Percentiles rank a stretch among this genome's conserved stretches.
Evolutionary conservation across 768 basidiomycete species (phyloP).

Genomic region (Mycena latifolia): DNA sequence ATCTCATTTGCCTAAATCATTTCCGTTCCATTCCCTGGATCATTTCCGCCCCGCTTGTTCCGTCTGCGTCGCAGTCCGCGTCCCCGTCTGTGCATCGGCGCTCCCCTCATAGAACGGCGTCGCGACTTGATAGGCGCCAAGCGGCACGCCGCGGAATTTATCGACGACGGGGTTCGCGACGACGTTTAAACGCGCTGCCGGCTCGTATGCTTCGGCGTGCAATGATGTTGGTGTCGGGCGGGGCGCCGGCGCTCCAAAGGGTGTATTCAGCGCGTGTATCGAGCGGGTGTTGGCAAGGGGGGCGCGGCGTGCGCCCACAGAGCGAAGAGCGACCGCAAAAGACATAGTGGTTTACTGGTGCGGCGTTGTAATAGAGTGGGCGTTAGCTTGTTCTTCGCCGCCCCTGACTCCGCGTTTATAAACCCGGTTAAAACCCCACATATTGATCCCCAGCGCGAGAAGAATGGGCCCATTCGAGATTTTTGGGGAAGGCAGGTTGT

Average conservation of each 20-base stretch:
- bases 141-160: slow-evolving; percentile 33
- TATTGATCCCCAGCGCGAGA: neutral
- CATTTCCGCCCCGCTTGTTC: neutral
- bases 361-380: neutral
- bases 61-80: neutral
- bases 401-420: slow-evolving; percentile 2
- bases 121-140: slow-evolving; percentile 32
- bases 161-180: slow-evolving; percentile 24
- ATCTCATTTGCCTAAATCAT: too few relatives aligned
- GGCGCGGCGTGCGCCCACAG: slow-evolving; percentile 25
- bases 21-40: neutral
- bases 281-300: slow-evolving; percentile 22
- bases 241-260: slow-evolving; percentile 27
- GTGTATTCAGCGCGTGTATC: slow-evolving; percentile 32
- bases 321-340: slow-evolving; percentile 21
- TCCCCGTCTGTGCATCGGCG: neutral
- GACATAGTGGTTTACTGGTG: slow-evolving; percentile 10
- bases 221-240: slow-evolving; percentile 14
- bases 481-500: slow-evolving; percentile 21
- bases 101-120: slow-evolving; percentile 20
- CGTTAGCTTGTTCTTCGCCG: neutral
- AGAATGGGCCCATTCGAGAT: slow-evolving; percentile 23
- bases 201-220: neutral
- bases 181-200: slow-evolving; percentile 21
- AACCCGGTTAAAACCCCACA: neutral